phyloP scores from a whole-genome alignment of 164 flowering plant species.

The Stephania japonica region DNA sequence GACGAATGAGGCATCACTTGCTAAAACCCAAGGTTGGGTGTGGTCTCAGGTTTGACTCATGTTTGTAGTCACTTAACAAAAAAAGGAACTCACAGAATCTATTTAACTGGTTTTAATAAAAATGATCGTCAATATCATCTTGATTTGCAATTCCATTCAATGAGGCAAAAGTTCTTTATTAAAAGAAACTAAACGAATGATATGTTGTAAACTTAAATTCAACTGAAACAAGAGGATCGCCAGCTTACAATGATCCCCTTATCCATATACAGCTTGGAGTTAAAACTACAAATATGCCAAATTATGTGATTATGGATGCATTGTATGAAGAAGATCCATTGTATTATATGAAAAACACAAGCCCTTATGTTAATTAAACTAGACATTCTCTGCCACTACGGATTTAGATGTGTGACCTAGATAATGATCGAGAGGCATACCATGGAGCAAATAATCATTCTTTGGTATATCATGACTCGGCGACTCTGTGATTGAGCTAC shows the following conservation, averaged over 20 bases:
- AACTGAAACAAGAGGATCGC: neutral
- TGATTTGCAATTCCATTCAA: neutral
- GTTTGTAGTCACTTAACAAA: too few relatives aligned
- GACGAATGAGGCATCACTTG: too few relatives aligned
- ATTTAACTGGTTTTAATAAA: neutral
- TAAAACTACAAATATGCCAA: neutral
- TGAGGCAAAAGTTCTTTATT: neutral
- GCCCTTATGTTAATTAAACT: neutral
- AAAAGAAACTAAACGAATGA: neutral
- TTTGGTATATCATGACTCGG: constrained; percentile 31
- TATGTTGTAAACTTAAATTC: neutral
- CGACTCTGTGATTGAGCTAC: constrained; percentile 30
- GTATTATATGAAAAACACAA: neutral
- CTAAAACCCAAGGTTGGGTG: too few relatives aligned
- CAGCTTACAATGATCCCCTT: neutral
- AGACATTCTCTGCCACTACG: neutral
- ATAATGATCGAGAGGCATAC: constrained; percentile 23
- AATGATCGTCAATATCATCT: neutral
- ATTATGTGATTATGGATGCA: neutral
- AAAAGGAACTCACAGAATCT: neutral
- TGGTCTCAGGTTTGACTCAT: too few relatives aligned
- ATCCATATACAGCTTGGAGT: neutral
- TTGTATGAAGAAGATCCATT: neutral
- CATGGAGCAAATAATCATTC: constrained; percentile 44
- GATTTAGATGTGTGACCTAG: neutral